phyloP scores from a whole-genome alignment of 2,329 filamentous ascomycete genomes.

The Fusarium keratoplasticum region DNA sequence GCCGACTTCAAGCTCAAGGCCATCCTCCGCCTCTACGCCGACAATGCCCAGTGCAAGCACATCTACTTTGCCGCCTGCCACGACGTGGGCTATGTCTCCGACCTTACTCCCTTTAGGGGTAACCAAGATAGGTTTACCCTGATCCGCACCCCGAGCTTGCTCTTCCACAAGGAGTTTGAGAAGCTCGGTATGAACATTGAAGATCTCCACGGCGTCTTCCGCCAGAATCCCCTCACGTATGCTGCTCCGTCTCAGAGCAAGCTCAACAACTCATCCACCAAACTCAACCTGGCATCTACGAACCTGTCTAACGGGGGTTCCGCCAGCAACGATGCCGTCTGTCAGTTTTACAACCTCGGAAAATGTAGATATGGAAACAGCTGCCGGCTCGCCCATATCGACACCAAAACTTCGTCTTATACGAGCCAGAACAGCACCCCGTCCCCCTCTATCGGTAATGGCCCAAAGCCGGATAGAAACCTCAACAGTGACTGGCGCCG shows the following conservation, averaged over 20 bases:
- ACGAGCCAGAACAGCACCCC: constrained; percentile 23
- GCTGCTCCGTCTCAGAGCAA: constrained; percentile 9
- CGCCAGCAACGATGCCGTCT: constrained; percentile 18
- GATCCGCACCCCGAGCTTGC: constrained; percentile 57
- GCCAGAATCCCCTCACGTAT: constrained; percentile 50
- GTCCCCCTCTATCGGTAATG: constrained; percentile 10
- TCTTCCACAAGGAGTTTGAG: constrained; percentile 64
- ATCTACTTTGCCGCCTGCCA: constrained; percentile 74
- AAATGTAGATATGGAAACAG: constrained; percentile 40
- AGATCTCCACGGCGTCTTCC: constrained; percentile 65
- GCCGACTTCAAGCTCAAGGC: constrained; percentile 70
- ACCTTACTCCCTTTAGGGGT: constrained; percentile 64
- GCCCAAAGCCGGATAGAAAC: constrained; percentile 16
- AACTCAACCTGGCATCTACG: neutral
- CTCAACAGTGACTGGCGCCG: constrained; percentile 13
- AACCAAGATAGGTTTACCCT: constrained; percentile 65
- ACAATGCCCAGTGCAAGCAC: constrained; percentile 71
- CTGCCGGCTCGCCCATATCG: constrained; percentile 31
- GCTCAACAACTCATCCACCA: neutral
- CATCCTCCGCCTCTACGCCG: constrained; percentile 61
- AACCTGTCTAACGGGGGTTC: constrained; percentile 4
- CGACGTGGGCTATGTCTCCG: constrained; percentile 62
- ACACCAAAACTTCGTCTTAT: constrained; percentile 15
- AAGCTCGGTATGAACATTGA: constrained; percentile 62
- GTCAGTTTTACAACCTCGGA: constrained; percentile 32